Percentiles rank a stretch among this genome's conserved stretches.
Conservation (phyloP, 306 rosid species). For the Quercus agrifolia region DNA sequence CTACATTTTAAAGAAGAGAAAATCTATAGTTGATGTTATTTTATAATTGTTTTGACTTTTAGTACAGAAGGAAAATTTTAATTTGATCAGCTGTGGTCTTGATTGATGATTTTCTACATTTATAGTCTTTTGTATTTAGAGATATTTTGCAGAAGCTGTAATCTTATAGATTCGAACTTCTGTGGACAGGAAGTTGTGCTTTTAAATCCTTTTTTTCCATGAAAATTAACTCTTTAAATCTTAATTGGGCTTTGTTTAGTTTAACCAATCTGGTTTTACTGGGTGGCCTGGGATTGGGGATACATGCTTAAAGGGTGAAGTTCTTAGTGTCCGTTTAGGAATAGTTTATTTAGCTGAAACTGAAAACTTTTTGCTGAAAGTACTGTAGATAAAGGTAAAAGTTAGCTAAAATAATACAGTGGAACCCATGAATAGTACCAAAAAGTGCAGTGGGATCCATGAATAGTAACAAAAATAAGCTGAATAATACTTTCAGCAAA, state of each 20-base stretch:
- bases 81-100: background rate
- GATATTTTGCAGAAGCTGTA: background rate
- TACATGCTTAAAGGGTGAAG: background rate
- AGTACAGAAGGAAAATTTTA: background rate
- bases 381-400: too few relatives aligned
- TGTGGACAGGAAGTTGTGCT: background rate
- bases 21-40: background rate
- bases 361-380: too few relatives aligned
- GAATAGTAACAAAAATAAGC: too few relatives aligned
- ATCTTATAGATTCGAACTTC: background rate
- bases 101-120: background rate
- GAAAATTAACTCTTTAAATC: background rate
- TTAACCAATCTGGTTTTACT: background rate
- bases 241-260: background rate
- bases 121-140: background rate
- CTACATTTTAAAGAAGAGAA: background rate
- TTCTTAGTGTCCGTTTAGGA: background rate
- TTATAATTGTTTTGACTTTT: background rate
- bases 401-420: too few relatives aligned
- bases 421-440: too few relatives aligned
- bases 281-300: background rate
- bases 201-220: background rate
- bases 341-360: too few relatives aligned
- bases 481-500: too few relatives aligned
- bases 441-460: too few relatives aligned